phyloP scores from a whole-genome alignment of 2,329 filamentous ascomycete species.

The Clathrospora elynae region DNA sequence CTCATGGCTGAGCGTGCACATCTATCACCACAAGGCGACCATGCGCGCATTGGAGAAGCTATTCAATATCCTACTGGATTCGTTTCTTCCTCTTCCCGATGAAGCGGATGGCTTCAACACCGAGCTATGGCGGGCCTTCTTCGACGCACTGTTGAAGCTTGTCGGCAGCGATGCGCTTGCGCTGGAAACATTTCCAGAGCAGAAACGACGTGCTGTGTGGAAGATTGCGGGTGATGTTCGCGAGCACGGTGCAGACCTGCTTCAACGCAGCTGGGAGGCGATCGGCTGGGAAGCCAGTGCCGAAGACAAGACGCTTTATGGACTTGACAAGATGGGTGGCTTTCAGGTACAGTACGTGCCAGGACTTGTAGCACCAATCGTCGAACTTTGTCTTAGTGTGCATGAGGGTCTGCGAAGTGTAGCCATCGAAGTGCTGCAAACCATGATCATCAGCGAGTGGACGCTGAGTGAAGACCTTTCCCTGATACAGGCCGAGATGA shows the following conservation, averaged over 20 bases:
- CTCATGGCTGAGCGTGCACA: conserved; percentile 89
- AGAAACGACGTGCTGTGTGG: conserved; percentile 95
- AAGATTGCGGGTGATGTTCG: conserved; percentile 97
- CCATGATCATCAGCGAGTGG: conserved; percentile 99
- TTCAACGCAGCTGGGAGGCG: conserved; percentile 87
- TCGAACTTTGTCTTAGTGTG: conserved; percentile 92
- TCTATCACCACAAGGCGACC: conserved; percentile 88
- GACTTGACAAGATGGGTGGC: conserved; percentile 83
- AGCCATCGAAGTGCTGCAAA: conserved; percentile 90
- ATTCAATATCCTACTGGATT: conserved; percentile 77
- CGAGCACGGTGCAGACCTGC: conserved; percentile 84
- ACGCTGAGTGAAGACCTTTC: conserved; percentile 89
- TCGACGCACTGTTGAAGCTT: conserved; percentile 83
- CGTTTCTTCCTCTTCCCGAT: conserved; percentile 84
- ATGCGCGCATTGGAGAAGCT: conserved; percentile 86
- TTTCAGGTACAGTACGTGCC: conserved; percentile 99
- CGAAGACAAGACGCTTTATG: conserved; percentile 79
- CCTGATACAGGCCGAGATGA: conserved; percentile 93
- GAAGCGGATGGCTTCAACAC: conserved; percentile 92
- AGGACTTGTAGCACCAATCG: conserved; percentile 84
- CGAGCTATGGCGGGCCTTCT: conserved; percentile 91
- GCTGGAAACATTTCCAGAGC: conserved; percentile 93
- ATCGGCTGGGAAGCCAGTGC: conserved; percentile 92
- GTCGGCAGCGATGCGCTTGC: conserved; percentile 88
- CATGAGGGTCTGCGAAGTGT: conserved; percentile 88